phyloP scores from a whole-genome alignment of 352 stramenopile genomes.

The Saprolegnia diclina region DNA sequence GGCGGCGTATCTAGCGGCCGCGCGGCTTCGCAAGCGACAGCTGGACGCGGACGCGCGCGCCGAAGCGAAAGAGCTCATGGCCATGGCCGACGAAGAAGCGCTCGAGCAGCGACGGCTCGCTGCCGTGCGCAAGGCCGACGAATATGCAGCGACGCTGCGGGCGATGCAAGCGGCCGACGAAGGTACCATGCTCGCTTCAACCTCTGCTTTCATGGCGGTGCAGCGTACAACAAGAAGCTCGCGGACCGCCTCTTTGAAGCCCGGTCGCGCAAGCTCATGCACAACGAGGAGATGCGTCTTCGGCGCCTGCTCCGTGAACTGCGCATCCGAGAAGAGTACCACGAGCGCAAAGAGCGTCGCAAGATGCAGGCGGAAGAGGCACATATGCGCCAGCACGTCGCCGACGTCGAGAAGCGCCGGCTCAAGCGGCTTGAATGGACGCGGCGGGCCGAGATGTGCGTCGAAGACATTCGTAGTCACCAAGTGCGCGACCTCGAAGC shows the following conservation, averaged over 20 bases:
- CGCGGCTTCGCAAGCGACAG: constrained; percentile 34
- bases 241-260: constrained; percentile 43
- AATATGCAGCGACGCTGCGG: constrained; percentile 37
- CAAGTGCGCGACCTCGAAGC: constrained; percentile 11
- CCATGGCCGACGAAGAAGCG: constrained; percentile 49
- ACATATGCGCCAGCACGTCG: constrained; percentile 17
- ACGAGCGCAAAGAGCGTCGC: constrained; percentile 44
- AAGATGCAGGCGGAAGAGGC: constrained; percentile 44
- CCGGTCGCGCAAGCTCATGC: constrained; percentile 48
- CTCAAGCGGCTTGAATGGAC: constrained; percentile 15
- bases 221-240: constrained; percentile 32
- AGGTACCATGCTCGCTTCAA: background rate
- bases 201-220: background rate
- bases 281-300: constrained; percentile 57
- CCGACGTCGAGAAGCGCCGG: constrained; percentile 8
- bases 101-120: constrained; percentile 25
- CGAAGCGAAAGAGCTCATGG: constrained; percentile 33
- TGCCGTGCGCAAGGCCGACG: constrained; percentile 27
- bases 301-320: constrained; percentile 38
- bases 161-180: constrained; percentile 44
- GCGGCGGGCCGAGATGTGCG: constrained; percentile 17
- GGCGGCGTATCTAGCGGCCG: constrained; percentile 38
- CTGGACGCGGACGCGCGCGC: constrained; percentile 32
- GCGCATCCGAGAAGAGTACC: constrained; percentile 30
- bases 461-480: constrained; percentile 22